Percentiles rank a stretch among this genome's conserved stretches.
phyloP scores from a whole-genome alignment of 495 filamentous ascomycete genomes.

The Podospora comata region DNA sequence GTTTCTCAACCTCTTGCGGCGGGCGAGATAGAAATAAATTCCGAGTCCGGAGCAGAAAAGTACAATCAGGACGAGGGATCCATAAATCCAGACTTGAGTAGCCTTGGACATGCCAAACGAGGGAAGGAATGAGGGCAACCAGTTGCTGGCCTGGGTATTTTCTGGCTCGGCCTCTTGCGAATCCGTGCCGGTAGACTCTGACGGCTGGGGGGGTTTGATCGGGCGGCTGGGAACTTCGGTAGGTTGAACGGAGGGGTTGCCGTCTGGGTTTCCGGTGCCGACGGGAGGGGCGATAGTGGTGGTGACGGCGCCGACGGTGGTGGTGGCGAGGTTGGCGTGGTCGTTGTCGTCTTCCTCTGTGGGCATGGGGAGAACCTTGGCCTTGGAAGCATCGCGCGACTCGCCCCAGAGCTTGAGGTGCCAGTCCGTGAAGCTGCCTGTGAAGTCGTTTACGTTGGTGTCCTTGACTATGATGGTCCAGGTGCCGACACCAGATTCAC shows the following conservation, averaged over 20 bases:
- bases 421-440: constrained; percentile 85
- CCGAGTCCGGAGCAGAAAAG: constrained; percentile 78
- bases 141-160: constrained; percentile 47
- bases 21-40: constrained; percentile 73
- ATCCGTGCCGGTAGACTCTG: constrained; percentile 36
- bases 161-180: constrained; percentile 29
- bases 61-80: constrained; percentile 74
- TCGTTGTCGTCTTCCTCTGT: constrained; percentile 78
- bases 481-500: constrained; percentile 78
- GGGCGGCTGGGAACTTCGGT: constrained; percentile 78
- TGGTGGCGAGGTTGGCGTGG: constrained; percentile 56
- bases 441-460: constrained; percentile 68
- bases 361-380: constrained; percentile 75
- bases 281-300: constrained; percentile 36
- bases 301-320: constrained; percentile 39
- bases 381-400: constrained; percentile 66
- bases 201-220: constrained; percentile 50
- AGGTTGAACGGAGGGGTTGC: constrained; percentile 45
- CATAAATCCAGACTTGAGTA: constrained; percentile 95
- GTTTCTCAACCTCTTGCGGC: constrained; percentile 69
- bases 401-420: constrained; percentile 93
- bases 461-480: constrained; percentile 94
- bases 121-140: constrained; percentile 84
- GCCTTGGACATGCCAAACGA: constrained; percentile 90
- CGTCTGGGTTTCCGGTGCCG: constrained; percentile 30